Base-by-base conservation (phyloP, 176 grass and related monocot genomes). In the Neostapfia colusana region DNA sequence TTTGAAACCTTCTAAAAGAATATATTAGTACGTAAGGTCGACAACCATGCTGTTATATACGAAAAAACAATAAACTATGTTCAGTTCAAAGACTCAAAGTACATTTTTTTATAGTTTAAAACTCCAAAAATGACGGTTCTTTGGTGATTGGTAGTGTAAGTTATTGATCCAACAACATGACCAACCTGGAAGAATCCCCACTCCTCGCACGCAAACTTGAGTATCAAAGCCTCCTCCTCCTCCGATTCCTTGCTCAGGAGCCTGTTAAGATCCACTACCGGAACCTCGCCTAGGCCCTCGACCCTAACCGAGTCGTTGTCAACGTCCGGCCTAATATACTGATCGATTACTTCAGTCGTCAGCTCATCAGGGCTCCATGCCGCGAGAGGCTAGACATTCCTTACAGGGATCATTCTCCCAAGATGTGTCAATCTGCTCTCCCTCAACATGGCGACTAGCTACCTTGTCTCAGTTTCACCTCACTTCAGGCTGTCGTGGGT, bases 161-260 rank as follows among this genome's bases (percentile, higher is more conserved):
- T 4, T 40, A 40, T 40, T 40, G 38, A 5, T 51, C 48, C 48
- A 51, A 20, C 1, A 51, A 53, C 18, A n/a, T 54, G 50, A 54
- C 20, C 7, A 21, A 85, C 89, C 77, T 91, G 78, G 42, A 91
- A 88, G 62, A 91, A 91, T 7, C 87, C 90, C 84, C 90, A 89
- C 40, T 87, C 73, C 15, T 79, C 44, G 10, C 90, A 93, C 23
- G 90, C 87, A 18, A 73, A 49, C 42, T 25, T 89, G 42, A 93
- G 80, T 37, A 56, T 81, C 0, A 50, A 31, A 0, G 76, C 44
- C 81, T 93, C 87, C 8, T 50, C 67, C n/a, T 85, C 58, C 16
- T 15, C 6, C 0, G 20, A 49, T 1, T 74, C 50, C 7, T 61
- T 7, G 10, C 26, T 23, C 3, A 79, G 61, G 20, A 86, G 46